phyloP scores from a whole-genome alignment of 2,329 filamentous ascomycete species.

The Penicillium sp. region DNA sequence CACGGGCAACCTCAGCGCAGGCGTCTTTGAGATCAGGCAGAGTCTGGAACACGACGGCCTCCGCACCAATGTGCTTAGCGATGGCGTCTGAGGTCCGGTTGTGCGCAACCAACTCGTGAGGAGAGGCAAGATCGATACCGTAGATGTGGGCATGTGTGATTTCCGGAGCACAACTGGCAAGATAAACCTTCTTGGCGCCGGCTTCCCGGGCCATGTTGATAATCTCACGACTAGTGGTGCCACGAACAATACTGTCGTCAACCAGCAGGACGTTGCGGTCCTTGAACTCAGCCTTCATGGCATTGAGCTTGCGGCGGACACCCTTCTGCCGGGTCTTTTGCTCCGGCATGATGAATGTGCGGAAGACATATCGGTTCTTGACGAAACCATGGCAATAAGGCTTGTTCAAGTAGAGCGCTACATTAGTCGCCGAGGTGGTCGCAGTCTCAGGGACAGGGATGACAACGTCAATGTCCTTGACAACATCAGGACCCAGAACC shows the following conservation, averaged over 20 bases:
- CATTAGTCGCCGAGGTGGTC: conserved; percentile 71
- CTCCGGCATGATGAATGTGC: conserved; percentile 82
- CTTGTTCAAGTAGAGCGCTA: conserved; percentile 71
- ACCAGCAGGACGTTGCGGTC: conserved; percentile 77
- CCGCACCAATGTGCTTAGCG: conserved; percentile 65
- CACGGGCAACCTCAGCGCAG: conserved; percentile 64
- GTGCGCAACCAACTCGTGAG: conserved; percentile 67
- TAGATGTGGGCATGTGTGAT: conserved; percentile 87
- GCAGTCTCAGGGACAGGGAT: conserved; percentile 82
- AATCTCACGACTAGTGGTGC: conserved; percentile 75
- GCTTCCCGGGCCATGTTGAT: conserved; percentile 81
- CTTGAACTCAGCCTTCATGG: conserved; percentile 80
- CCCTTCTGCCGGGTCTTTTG: conserved; percentile 78
- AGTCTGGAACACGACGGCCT: conserved; percentile 72
- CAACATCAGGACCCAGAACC: conserved; percentile 63
- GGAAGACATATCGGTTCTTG: conserved; percentile 85
- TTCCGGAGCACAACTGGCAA: conserved; percentile 76
- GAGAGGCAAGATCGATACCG: conserved; percentile 70
- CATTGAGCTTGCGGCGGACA: conserved; percentile 82
- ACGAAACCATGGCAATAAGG: conserved; percentile 79
- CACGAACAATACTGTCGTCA: conserved; percentile 85
- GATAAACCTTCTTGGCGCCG: conserved; percentile 75
- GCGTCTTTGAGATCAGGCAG: conserved; percentile 75
- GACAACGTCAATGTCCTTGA: conserved; percentile 73
- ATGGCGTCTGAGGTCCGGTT: conserved; percentile 60